Conservation (phyloP, 805 yeast genomes). For the Cyberlindnera xishuangbannaensis region DNA sequence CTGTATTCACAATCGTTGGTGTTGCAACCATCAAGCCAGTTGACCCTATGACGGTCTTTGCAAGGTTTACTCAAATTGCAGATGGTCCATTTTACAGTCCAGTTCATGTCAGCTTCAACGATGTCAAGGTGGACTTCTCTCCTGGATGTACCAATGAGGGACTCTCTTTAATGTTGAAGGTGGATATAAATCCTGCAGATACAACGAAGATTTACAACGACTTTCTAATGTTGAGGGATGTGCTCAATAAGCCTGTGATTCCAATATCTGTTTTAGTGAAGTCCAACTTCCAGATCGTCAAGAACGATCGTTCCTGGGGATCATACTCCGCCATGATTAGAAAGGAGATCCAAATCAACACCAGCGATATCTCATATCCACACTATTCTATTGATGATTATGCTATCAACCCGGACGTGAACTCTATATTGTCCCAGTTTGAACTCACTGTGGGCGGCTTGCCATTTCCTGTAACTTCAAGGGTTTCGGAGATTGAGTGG, state of each 20-base stretch:
- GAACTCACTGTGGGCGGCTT: not conserved
- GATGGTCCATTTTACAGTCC: slow-evolving; percentile 10
- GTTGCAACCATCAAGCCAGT: slow-evolving; percentile 2
- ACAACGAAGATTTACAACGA: slow-evolving; percentile 4
- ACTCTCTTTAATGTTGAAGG: slow-evolving; percentile 1
- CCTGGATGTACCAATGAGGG: slow-evolving; percentile 3
- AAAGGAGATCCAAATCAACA: not conserved
- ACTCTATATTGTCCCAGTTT: slow-evolving; percentile 1
- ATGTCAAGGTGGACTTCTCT: slow-evolving; percentile 13
- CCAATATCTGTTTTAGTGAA: slow-evolving; percentile 5
- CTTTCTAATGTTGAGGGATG: slow-evolving; percentile 5
- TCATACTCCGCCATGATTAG: slow-evolving; percentile 2
- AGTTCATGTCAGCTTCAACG: not conserved
- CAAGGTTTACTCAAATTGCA: slow-evolving; percentile 7
- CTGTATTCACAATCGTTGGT: slow-evolving; percentile 6
- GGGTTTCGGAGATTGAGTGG: slow-evolving; percentile 15
- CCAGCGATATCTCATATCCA: not conserved
- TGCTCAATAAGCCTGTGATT: not conserved
- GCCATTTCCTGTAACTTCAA: slow-evolving; percentile 1
- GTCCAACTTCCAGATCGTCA: slow-evolving; percentile 5
- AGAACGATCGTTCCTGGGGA: slow-evolving; percentile 3
- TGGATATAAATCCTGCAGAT: slow-evolving; percentile 12
- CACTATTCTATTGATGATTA: not conserved
- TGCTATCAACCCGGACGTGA: not conserved
- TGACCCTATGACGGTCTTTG: slow-evolving; percentile 10